These are phyloP conservation scores for Phaeosphaeriaceae sp. DNA, from an alignment of 2,329 filamentous ascomycete genomes.

Conservation along the genomic window DNA sequence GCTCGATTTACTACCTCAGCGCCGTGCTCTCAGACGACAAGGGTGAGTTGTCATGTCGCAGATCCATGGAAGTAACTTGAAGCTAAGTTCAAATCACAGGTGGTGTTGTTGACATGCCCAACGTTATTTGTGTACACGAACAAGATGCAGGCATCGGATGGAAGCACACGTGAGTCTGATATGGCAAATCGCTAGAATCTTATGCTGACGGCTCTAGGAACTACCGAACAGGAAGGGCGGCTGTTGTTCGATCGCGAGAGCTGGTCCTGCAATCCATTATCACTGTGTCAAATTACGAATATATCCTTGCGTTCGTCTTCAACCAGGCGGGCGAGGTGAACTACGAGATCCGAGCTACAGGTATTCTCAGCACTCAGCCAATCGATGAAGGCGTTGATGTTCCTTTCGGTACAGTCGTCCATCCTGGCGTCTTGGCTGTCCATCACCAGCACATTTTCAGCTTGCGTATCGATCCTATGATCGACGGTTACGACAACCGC, in stretches of 20 bases:
- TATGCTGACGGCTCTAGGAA: conserved; percentile 50
- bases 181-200: no score
- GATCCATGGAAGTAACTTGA: neutral
- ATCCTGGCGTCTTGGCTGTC: conserved; percentile 71
- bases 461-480: conserved; percentile 56
- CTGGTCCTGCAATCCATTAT: conserved; percentile 74
- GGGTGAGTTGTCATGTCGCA: conserved; percentile 47
- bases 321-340: conserved; percentile 72
- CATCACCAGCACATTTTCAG: conserved; percentile 81
- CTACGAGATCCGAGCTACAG: conserved; percentile 73
- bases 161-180: conserved; percentile 65
- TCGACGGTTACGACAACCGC: conserved; percentile 56
- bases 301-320: conserved; percentile 75
- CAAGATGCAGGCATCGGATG: conserved; percentile 73
- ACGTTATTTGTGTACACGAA: conserved; percentile 73
- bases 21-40: conserved; percentile 66
- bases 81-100: neutral
- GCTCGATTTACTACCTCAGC: conserved; percentile 72
- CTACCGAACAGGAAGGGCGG: conserved; percentile 70
- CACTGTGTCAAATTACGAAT: conserved; percentile 76
- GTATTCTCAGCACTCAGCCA: conserved; percentile 71
- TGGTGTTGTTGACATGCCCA: conserved; percentile 65
- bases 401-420: conserved; percentile 72
- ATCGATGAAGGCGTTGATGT: conserved; percentile 70
- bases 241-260: conserved; percentile 68